Evolutionary conservation across 768 basidiomycete genomes (phyloP).

Genomic region (Suillus placidus): DNA sequence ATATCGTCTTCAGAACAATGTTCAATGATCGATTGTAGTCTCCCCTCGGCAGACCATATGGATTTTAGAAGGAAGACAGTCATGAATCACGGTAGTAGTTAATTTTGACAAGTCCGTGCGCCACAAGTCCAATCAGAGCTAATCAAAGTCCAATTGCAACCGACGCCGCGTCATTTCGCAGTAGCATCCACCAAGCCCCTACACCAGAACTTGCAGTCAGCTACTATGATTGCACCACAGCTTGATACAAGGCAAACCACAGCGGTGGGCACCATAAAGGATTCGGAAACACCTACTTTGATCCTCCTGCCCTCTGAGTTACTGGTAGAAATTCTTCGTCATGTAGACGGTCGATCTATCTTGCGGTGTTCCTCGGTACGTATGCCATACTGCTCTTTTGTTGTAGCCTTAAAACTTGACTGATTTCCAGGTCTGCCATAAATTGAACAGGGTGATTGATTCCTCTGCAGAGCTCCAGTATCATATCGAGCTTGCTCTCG

Average conservation of each 20-base stretch:
- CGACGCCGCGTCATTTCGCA: not conserved
- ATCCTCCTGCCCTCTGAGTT: slow-evolving; percentile 4
- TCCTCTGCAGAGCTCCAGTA: slow-evolving; percentile 39
- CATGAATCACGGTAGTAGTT: too few relatives aligned
- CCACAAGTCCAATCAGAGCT: too few relatives aligned
- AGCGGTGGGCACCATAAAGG: not conserved
- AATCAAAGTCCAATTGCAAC: too few relatives aligned
- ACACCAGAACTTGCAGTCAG: not conserved
- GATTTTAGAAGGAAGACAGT: too few relatives aligned
- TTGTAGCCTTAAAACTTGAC: not conserved
- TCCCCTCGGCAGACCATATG: too few relatives aligned
- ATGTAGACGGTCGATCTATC: slow-evolving; percentile 6
- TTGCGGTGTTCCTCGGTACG: slow-evolving; percentile 11
- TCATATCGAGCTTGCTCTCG: slow-evolving; percentile 39
- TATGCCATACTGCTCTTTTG: not conserved
- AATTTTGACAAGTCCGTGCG: too few relatives aligned
- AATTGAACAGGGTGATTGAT: slow-evolving; percentile 24
- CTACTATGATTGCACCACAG: slow-evolving; percentile 2
- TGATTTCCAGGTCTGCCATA: slow-evolving; percentile 25
- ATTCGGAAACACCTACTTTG: not conserved
- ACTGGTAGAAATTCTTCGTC: slow-evolving; percentile 5
- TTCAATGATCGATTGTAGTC: too few relatives aligned
- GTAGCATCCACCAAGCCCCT: not conserved
- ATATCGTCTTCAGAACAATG: too few relatives aligned
- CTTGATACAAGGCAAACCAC: not conserved